Percentiles rank a stretch among this genome's conserved stretches.
Evolutionary conservation across 257 asterid species (phyloP).

Genomic region (Euphrasia confusa): DNA sequence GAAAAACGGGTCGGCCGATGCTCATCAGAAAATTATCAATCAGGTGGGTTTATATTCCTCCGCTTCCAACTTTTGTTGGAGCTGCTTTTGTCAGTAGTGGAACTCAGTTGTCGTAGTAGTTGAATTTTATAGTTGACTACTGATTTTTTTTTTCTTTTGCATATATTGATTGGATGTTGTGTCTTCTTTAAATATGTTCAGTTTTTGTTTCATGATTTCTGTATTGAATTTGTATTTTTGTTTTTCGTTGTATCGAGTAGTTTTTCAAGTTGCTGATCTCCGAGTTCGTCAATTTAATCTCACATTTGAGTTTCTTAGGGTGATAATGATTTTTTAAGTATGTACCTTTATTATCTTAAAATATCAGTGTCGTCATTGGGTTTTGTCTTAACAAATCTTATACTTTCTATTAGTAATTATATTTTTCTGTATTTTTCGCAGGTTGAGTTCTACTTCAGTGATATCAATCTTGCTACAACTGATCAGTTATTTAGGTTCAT

Average conservation of each 20-base stretch:
- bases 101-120: neutral
- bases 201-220: neutral
- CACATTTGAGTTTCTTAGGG: constrained; percentile 2
- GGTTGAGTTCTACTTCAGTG: constrained; percentile 95
- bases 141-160: no score
- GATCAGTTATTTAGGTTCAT: constrained; percentile 66
- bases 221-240: neutral
- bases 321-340: neutral
- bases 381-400: neutral
- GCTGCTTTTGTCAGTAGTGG: neutral
- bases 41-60: constrained; percentile 42
- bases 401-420: neutral
- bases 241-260: no score
- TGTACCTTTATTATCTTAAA: neutral
- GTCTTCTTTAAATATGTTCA: neutral
- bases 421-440: constrained; percentile 27
- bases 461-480: constrained; percentile 87
- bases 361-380: neutral
- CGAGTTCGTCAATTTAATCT: no score
- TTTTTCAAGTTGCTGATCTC: neutral
- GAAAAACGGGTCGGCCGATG: constrained; percentile 47
- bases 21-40: constrained; percentile 55
- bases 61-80: neutral
- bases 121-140: constrained; percentile 10
- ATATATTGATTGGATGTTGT: neutral